A percentile compares a stretch with the other conserved stretches of the same genome.
Conservation (phyloP, 2,329 filamentous ascomycete genomes). For the Fusarium hostae region DNA sequence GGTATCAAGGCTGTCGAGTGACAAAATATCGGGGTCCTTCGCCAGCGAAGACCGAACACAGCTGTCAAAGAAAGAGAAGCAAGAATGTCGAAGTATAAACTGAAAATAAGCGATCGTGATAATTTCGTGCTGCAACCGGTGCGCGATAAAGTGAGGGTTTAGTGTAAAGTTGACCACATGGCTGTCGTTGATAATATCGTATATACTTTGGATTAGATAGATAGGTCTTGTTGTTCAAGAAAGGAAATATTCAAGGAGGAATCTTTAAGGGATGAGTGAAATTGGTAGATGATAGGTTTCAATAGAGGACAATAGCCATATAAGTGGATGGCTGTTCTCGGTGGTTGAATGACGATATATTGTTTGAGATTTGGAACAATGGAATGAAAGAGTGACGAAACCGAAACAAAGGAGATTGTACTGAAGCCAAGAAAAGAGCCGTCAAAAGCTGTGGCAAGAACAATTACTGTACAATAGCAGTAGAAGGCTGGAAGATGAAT, state of each 20-base stretch:
- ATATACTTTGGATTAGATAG: conserved; percentile 1
- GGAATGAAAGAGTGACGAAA: conserved; percentile 41
- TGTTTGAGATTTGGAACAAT: conserved; percentile 29
- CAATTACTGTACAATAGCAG: conserved; percentile 14
- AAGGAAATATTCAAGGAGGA: not conserved
- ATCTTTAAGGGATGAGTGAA: not conserved
- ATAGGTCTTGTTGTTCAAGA: not conserved
- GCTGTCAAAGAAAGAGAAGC: conserved; percentile 33
- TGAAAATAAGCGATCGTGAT: conserved; percentile 28
- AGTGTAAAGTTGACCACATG: conserved; percentile 29
- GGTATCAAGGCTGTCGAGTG: conserved; percentile 26
- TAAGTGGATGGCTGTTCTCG: conserved; percentile 19
- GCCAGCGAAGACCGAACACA: conserved; percentile 62
- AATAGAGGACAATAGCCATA: conserved; percentile 17
- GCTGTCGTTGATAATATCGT: conserved; percentile 25
- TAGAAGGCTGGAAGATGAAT: conserved; percentile 34
- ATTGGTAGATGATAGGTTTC: not conserved
- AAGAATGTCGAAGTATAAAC: conserved; percentile 2
- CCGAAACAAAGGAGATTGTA: conserved; percentile 2
- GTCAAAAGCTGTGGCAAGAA: conserved; percentile 27
- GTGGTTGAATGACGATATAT: conserved; percentile 20
- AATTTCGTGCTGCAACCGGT: conserved; percentile 36
- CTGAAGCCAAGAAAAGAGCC: conserved; percentile 15
- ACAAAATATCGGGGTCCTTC: conserved; percentile 54
- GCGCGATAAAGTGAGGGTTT: conserved; percentile 25